phyloP scores from a whole-genome alignment of 805 yeast genomes.

The Candida awuae region DNA sequence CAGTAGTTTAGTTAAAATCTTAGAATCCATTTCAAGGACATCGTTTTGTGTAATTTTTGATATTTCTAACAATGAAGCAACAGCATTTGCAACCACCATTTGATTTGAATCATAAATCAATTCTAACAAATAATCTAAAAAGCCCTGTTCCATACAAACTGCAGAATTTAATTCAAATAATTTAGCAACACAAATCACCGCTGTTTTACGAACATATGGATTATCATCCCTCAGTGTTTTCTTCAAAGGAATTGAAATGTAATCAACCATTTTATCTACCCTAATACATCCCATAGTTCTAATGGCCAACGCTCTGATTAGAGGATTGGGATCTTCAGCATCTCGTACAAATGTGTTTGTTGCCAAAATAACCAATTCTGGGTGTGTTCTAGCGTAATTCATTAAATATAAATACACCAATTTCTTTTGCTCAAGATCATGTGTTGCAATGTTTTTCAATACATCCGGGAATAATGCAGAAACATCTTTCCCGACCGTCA shows the following conservation, averaged over 20 bases:
- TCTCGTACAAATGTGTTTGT: constrained; percentile 95
- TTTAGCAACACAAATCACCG: constrained; percentile 95
- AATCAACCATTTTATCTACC: constrained; percentile 91
- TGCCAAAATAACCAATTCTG: constrained; percentile 91
- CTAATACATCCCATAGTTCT: constrained; percentile 98
- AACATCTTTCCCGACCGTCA: constrained; percentile 97
- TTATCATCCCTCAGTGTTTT: constrained; percentile 85
- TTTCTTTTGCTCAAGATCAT: constrained; percentile 93
- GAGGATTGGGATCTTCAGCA: constrained; percentile 93
- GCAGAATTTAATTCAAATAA: constrained; percentile 77
- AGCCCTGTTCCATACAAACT: constrained; percentile 81
- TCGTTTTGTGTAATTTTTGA: constrained; percentile 23
- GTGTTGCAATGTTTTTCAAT: constrained; percentile 91
- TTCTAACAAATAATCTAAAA: constrained; percentile 56
- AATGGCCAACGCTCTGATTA: constrained; percentile 91
- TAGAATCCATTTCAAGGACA: constrained; percentile 32
- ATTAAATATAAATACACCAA: constrained; percentile 88
- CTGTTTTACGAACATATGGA: constrained; percentile 96
- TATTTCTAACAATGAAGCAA: constrained; percentile 79
- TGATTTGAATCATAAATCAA: constrained; percentile 85
- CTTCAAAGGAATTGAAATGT: constrained; percentile 82
- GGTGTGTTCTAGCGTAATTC: constrained; percentile 96
- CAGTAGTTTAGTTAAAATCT: constrained; percentile 52
- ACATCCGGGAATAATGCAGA: constrained; percentile 93
- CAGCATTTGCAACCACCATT: constrained; percentile 94